These are phyloP conservation scores for Trichosporon sp. DNA, from an alignment of 1,284 basidiomycete genomes.

Conservation along the genomic window DNA sequence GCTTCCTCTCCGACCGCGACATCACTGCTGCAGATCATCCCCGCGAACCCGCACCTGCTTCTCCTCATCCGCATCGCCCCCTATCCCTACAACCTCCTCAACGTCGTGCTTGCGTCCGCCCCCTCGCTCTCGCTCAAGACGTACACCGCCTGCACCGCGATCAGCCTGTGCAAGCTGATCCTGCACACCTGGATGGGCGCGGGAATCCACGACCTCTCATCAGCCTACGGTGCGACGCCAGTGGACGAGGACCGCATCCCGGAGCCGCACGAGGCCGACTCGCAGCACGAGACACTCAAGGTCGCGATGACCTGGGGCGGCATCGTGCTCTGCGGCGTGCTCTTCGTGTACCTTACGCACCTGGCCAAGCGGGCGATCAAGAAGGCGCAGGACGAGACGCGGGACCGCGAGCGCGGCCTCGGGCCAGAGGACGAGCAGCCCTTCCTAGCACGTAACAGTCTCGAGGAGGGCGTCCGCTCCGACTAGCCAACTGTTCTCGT, in stretches of 20 bases:
- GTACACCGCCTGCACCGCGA: conserved; percentile 59
- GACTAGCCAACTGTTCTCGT: not conserved
- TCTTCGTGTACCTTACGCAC: conserved; percentile 60
- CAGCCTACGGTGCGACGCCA: conserved; percentile 25
- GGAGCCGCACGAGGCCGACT: conserved; percentile 23
- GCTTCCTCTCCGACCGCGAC: conserved; percentile 47
- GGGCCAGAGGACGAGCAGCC: conserved; percentile 32
- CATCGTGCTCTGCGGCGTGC: conserved; percentile 55
- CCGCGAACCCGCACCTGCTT: conserved; percentile 57
- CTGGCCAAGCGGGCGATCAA: conserved; percentile 56
- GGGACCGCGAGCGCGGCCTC: conserved; percentile 13
- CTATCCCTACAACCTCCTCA: conserved; percentile 62
- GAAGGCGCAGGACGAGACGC: conserved; percentile 44
- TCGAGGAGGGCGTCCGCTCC: conserved; percentile 21
- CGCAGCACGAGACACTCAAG: conserved; percentile 40
- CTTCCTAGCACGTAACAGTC: conserved; percentile 25
- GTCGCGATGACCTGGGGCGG: conserved; percentile 49
- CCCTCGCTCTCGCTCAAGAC: conserved; percentile 57
- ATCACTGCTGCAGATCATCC: conserved; percentile 50
- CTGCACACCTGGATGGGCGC: conserved; percentile 52
- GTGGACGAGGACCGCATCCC: conserved; percentile 2
- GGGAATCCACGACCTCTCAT: conserved; percentile 47
- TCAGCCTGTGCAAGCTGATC: conserved; percentile 59
- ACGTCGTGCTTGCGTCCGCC: conserved; percentile 60
- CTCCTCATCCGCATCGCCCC: conserved; percentile 60